Base-by-base conservation (phyloP, 169 alveolate genomes). In the Sarcocystis neurona region DNA sequence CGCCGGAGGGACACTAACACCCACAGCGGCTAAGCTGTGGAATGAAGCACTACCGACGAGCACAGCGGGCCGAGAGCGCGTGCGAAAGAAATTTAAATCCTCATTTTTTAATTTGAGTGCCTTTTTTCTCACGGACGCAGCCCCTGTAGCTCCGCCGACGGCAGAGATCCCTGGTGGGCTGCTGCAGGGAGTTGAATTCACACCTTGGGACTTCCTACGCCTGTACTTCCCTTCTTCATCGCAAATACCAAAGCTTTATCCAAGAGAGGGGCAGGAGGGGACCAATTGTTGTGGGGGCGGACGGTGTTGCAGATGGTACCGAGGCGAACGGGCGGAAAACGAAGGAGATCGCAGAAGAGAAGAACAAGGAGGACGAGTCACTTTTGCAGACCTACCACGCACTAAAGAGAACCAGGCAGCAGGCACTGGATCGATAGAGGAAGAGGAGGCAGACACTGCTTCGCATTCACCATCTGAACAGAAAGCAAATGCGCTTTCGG, bases 191-290 rank as follows among this genome's bases (percentile, higher is more conserved):
- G 80, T 37, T 12, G 48, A 53, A 30, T 77, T 87, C 74, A 56
- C 91, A 37, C 87, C 91, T 30, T 87, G 91, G 91, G 72, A 87
- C 91, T 87, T 75, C 43, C 39, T 87, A 44, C 87, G 91, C 48
- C 72, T 87, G 74, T 60, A 74, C 8, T 47, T 53, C 47, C 75
- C 39, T 32, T 87, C 75, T 10, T 12, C 12, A 23, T 12, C 10
- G 74, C 74, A 41, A 34, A n/a, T 4, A 30, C 44, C 68, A 4
- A 46, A 60, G 79, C 58, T 79, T 15, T 66, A 30, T 2, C 43
- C 12, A 2, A 30, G 58, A 20, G 60, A 30, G 79, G 8, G 37
- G 80, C 39, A 0, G 56, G 10, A 58, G 89, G 89, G 44, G 79
- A n/a, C n/a, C n/a, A n/a, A n/a, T n/a, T n/a, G n/a, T n/a, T n/a